A percentile compares a stretch with the other conserved stretches of the same genome.
These are phyloP conservation scores for Metschnikowia henanensis DNA, from an alignment of 805 yeast species.

Conservation along the genomic window DNA sequence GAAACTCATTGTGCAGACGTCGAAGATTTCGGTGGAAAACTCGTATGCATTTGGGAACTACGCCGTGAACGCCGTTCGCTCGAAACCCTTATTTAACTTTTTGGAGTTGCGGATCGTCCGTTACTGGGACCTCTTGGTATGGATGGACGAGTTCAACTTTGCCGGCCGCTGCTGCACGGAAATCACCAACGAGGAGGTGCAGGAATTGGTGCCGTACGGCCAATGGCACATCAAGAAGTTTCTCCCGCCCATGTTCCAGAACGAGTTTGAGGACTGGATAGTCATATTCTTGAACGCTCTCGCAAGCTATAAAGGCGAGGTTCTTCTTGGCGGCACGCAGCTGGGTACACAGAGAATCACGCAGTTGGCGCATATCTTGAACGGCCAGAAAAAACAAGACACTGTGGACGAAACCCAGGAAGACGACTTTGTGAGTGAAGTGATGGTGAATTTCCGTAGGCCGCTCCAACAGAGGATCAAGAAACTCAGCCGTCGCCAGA, in stretches of 20 bases:
- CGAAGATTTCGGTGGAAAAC: conserved; percentile 76
- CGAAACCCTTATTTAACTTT: conserved; percentile 79
- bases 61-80: conserved; percentile 70
- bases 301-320: conserved; percentile 51
- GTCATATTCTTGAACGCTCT: conserved; percentile 71
- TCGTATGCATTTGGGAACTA: conserved; percentile 92
- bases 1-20: conserved; percentile 68
- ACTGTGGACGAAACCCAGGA: conserved; percentile 36
- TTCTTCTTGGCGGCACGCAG: conserved; percentile 36
- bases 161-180: conserved; percentile 65
- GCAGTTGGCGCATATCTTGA: conserved; percentile 58
- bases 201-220: conserved; percentile 48
- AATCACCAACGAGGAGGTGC: conserved; percentile 45
- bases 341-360: conserved; percentile 60
- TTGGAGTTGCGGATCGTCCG: conserved; percentile 70
- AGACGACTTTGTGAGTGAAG: conserved; percentile 40
- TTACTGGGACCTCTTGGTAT: conserved; percentile 88
- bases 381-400: conserved; percentile 40
- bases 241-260: conserved; percentile 71
- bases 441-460: conserved; percentile 56
- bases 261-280: conserved; percentile 89
- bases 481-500: conserved; percentile 66
- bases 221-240: conserved; percentile 80
- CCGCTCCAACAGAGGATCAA: conserved; percentile 67
- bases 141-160: conserved; percentile 92